These are phyloP conservation scores for Boletus patriciae DNA, from an alignment of 768 basidiomycete species.

Conservation along the genomic window DNA sequence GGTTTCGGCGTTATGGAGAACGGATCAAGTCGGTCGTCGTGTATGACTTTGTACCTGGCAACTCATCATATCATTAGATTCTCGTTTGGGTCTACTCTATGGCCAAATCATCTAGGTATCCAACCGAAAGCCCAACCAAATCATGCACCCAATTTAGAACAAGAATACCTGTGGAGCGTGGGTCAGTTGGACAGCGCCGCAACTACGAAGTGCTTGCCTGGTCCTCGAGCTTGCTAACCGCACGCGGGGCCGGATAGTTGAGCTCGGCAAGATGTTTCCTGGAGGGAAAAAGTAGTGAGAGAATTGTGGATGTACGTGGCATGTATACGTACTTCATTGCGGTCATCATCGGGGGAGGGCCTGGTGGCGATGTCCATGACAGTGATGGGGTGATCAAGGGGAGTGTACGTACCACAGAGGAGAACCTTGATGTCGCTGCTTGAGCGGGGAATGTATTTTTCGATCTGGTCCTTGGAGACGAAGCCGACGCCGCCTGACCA, in stretches of 20 bases:
- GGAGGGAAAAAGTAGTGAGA: conserved; percentile 6
- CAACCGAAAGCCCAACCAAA: not conserved
- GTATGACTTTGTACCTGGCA: too few species aligned
- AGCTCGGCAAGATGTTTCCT: conserved; percentile 90
- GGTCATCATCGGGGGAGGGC: conserved; percentile 73
- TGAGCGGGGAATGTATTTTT: conserved; percentile 69
- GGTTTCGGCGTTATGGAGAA: too few species aligned
- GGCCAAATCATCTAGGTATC: conserved; percentile 11
- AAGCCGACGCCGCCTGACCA: conserved; percentile 94
- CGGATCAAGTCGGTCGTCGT: too few species aligned
- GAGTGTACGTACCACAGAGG: conserved; percentile 68
- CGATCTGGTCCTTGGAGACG: conserved; percentile 89
- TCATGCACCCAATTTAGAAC: conserved; percentile 38
- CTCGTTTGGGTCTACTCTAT: not conserved
- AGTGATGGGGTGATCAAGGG: conserved; percentile 9
- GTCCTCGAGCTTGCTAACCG: conserved; percentile 91
- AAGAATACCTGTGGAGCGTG: conserved; percentile 37
- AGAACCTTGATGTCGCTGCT: conserved; percentile 76
- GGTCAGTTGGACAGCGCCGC: conserved; percentile 15
- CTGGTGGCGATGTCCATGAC: conserved; percentile 31
- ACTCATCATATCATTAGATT: too few species aligned
- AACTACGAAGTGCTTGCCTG: conserved; percentile 47
- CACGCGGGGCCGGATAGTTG: conserved; percentile 82
- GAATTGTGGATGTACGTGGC: not conserved
- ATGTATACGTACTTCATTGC: conserved; percentile 70